Base-by-base conservation (phyloP, 2,329 filamentous ascomycete genomes). In the Penicillium sp. region DNA sequence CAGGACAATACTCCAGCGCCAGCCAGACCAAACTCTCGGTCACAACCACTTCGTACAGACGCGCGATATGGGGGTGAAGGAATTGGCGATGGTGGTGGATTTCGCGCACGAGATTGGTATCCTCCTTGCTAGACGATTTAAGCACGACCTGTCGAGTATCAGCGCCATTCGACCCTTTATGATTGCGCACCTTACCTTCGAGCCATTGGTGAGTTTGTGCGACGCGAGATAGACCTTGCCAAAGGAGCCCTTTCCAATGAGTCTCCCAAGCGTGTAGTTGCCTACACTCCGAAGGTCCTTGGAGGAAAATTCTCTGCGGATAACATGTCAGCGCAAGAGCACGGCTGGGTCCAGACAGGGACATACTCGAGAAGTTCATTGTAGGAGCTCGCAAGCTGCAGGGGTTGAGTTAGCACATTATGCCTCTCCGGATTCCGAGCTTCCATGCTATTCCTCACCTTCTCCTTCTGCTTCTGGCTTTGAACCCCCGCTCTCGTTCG, bases 21-120 rank as follows among this genome's bases (percentile, higher is more conserved):
- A 99, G 83, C 94, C 94, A 99, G 49, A 99, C 95, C 73, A 97
- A 76, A 47, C 81, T 87, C 76, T 99, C 94, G 1, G 94, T 99
- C 59, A 99, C 92, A 66, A 99, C 96, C 56, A 99, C 93, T 79
- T 99, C 94, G 79, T 99, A 97, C 21, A 99, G 81, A 47, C 94
- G 86, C 43, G 94, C 92, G 67, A 99, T 99, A 76, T 99, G 94
- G 21, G 94, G 94, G 70, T 99, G 94, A 61, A 96, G 84, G 75
- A 99, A 97, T 75, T 99, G 94, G 64, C 94, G 90, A 73, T 99
- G 94, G 73, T 99, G 94, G 74, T 99, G 94, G 66, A 99, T 99
- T 74, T 99, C 94, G 65, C 94, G 89, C 14, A 93, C 93, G 46
- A 99, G 87, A 72, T 99, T 99, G 51, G 91, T 86, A 74, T 99